phyloP scores from a whole-genome alignment of 225 moss, liverwort and hornwort species.

The Pseudisothecium myosuroides region DNA sequence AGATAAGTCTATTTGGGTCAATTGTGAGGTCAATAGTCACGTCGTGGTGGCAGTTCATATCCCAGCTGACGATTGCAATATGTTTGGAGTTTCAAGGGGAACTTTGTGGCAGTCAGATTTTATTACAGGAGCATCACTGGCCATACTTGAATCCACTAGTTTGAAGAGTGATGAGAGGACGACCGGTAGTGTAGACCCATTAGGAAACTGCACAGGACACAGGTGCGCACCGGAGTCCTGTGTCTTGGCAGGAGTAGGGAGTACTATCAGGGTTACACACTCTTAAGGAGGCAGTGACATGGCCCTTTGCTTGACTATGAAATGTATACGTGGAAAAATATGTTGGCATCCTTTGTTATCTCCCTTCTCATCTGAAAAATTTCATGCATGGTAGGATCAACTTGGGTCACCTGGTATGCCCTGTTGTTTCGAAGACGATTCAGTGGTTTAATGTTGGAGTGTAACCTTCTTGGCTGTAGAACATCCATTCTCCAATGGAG shows the following conservation, averaged over 20 bases:
- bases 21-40: not conserved
- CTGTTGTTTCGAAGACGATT: not conserved
- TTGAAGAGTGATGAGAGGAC: not conserved
- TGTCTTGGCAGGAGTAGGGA: not conserved
- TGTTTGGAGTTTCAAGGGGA: not conserved
- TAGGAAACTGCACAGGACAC: not conserved
- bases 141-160: not conserved
- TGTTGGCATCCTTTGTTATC: conserved; percentile 2
- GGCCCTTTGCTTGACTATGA: not conserved
- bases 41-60: conserved; percentile 12
- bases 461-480: not conserved
- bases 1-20: not conserved
- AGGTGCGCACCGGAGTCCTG: not conserved
- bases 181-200: not conserved
- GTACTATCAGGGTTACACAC: not conserved
- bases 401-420: not conserved
- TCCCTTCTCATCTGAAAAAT: not conserved
- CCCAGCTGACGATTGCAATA: not conserved
- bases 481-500: not conserved
- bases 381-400: not conserved
- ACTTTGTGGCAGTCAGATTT: not conserved
- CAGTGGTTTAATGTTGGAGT: not conserved
- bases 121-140: not conserved
- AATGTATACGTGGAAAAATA: not conserved
- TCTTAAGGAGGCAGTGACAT: not conserved